Evolutionary conservation across 2,329 filamentous ascomycete genomes (phyloP).

Genomic region (Exophiala dermatitidis): DNA sequence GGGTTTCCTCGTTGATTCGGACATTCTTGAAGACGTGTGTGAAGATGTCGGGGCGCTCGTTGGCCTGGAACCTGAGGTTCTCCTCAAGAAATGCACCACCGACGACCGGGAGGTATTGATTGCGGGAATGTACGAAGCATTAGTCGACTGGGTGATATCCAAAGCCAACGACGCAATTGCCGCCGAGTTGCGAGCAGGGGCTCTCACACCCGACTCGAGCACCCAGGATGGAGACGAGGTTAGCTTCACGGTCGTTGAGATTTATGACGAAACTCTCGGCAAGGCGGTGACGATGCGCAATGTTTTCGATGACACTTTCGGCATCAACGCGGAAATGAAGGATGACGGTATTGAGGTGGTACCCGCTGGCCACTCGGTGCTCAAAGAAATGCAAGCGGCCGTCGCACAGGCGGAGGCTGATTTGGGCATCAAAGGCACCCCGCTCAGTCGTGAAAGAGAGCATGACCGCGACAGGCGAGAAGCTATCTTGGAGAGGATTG

Average conservation of each 20-base stretch:
- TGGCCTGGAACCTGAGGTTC: constrained; percentile 76
- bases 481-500: constrained; percentile 76
- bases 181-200: constrained; percentile 57
- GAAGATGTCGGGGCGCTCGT: constrained; percentile 84
- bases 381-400: constrained; percentile 80
- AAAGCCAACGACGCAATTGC: constrained; percentile 84
- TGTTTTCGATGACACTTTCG: constrained; percentile 84
- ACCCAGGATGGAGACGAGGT: constrained; percentile 71
- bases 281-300: constrained; percentile 85
- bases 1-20: constrained; percentile 75
- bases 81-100: constrained; percentile 71
- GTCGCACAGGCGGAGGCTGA: constrained; percentile 70
- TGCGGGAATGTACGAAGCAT: constrained; percentile 79
- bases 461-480: constrained; percentile 75
- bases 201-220: constrained; percentile 34
- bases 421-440: constrained; percentile 64
- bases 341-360: constrained; percentile 79
- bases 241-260: constrained; percentile 77
- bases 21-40: constrained; percentile 75
- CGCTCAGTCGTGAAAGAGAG: constrained; percentile 64
- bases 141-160: constrained; percentile 88
- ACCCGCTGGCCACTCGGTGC: constrained; percentile 67
- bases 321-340: constrained; percentile 97
- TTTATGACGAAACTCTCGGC: constrained; percentile 70
- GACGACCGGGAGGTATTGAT: constrained; percentile 78